Conservation (phyloP, 768 basidiomycete genomes). For the Candolleomyces aberdarensis region DNA sequence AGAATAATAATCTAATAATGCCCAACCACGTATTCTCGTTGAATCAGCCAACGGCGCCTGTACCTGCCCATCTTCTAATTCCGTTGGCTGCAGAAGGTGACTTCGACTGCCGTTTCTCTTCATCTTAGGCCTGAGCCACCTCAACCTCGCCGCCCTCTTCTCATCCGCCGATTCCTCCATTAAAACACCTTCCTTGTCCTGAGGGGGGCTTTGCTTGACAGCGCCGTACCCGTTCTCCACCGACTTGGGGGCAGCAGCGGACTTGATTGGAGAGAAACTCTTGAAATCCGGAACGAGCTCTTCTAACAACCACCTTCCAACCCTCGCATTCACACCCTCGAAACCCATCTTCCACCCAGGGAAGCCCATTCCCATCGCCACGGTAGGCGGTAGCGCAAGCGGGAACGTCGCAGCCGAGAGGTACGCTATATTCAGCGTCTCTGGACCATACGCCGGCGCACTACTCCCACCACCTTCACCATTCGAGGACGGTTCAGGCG, state of each 20-base stretch:
- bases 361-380: conserved; percentile 86
- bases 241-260: neutral
- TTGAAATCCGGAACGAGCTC: conserved; percentile 32
- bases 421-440: conserved; percentile 70
- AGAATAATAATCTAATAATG: conserved; percentile 68
- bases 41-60: conserved; percentile 14
- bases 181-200: neutral
- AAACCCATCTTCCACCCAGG: conserved; percentile 72
- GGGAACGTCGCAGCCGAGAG: conserved; percentile 82
- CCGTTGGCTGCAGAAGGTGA: neutral
- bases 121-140: conserved; percentile 10
- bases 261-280: neutral
- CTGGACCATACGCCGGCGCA: neutral
- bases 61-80: neutral
- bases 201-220: neutral
- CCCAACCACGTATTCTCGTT: conserved; percentile 69
- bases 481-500: conserved; percentile 16
- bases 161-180: conserved; percentile 9
- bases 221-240: conserved; percentile 1
- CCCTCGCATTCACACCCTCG: conserved; percentile 81
- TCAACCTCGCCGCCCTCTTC: conserved; percentile 3
- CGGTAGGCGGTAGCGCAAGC: conserved; percentile 68
- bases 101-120: neutral
- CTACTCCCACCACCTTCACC: neutral
- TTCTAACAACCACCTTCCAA: conserved; percentile 69